Base-by-base conservation (phyloP, 2,329 filamentous ascomycete species). In the Pseudogymnoascus sp. region DNA sequence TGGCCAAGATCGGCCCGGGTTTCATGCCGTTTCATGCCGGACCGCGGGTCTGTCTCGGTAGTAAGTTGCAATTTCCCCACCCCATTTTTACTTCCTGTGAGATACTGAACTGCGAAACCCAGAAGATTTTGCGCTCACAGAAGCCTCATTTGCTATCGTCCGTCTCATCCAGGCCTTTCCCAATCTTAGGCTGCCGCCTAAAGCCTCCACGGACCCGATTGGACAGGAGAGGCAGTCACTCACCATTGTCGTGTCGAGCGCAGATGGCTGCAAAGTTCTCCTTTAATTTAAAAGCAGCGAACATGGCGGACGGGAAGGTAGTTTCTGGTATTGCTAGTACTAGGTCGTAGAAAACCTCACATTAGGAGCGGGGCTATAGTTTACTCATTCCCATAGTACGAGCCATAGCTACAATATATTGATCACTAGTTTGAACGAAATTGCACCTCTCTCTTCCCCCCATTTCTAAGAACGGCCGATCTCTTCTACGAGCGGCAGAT, bases 1-100 rank as follows among this genome's bases (percentile, higher is more conserved):
- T 61, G n/a, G 40, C 40, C 19, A 44, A 44, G 19, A 21, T 44
- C 13, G 60, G 63, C 28, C 71, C 68, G 67, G 70, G 66, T 28
- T 72, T 68, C 62, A 42, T 71, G 2, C 68, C 69, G 4, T 72
- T 72, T 62, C 72, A 71, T 64, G 69, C 69, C 3, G 69, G 69
- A 2, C 71, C 71, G 2, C 67, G 71, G 53, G 69, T 72, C 21
- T 73, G 71, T 60, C 64, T 72, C 17, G 71, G 71, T 17, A 70
- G 69, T 65, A 62, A 68, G 65, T 21, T 21, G 40, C 1, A 7
- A 13, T 66, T 26, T 62, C 7, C 36, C 31, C 31, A 3, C 31
- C 31, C 31, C 10, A 11, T 33, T 33, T 33, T 11, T 11, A 28
- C 31, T 33, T 33, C 1, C 1, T 10, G 9, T 17, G 8, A 2